Percentiles rank a stretch among this genome's conserved stretches.
These are phyloP conservation scores for Pseudopyricularia cyperi DNA, from an alignment of 2,329 filamentous ascomycete species.

Conservation along the genomic window DNA sequence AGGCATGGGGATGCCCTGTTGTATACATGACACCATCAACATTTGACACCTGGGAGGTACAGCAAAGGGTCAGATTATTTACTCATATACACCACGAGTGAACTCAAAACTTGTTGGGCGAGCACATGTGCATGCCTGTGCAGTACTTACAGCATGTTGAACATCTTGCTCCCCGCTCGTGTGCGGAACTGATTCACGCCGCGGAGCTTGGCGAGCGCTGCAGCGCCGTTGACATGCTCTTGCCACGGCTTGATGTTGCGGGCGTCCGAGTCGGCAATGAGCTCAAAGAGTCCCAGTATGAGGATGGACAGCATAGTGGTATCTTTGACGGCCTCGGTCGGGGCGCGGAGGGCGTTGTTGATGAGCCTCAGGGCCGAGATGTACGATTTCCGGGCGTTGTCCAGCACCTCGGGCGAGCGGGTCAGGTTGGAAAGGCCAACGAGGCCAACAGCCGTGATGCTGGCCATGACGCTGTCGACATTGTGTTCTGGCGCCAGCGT, in stretches of 20 bases:
- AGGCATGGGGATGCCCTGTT: slow-evolving; percentile 34
- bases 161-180: slow-evolving; percentile 34
- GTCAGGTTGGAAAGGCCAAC: slow-evolving; percentile 35
- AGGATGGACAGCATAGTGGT: slow-evolving; percentile 40
- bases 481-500: slow-evolving; percentile 8
- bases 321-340: slow-evolving; percentile 28
- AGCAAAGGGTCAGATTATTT: neutral
- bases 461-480: slow-evolving; percentile 33
- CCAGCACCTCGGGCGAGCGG: slow-evolving; percentile 26
- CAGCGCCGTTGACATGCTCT: slow-evolving; percentile 39
- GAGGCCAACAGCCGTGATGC: slow-evolving; percentile 41
- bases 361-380: slow-evolving; percentile 35
- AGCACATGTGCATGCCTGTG: too few relatives aligned
- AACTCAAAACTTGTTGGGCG: neutral
- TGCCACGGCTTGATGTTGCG: slow-evolving; percentile 37
- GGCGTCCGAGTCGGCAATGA: slow-evolving; percentile 31
- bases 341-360: slow-evolving; percentile 33
- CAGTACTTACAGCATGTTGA: slow-evolving; percentile 28
- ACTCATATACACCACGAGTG: neutral
- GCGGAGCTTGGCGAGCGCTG: slow-evolving; percentile 33
- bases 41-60: slow-evolving; percentile 21
- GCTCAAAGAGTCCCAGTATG: slow-evolving; percentile 41
- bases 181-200: slow-evolving; percentile 32
- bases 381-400: slow-evolving; percentile 36
- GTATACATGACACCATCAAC: slow-evolving; percentile 37